These are phyloP conservation scores for Colletotrichum gigasporum DNA, from an alignment of 2,329 filamentous ascomycete genomes.

Conservation along the genomic window DNA sequence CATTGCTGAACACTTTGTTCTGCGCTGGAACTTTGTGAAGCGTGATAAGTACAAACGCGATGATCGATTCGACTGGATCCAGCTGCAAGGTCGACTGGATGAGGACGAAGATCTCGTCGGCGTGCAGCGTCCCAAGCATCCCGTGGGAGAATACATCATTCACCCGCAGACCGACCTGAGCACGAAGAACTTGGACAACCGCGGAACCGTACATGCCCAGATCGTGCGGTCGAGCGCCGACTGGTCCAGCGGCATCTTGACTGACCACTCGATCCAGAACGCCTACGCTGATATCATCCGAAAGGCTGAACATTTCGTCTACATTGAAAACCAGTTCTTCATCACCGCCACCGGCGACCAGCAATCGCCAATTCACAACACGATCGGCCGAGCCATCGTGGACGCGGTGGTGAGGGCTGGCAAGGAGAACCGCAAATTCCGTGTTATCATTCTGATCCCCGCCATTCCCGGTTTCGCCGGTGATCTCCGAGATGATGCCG, in stretches of 20 bases:
- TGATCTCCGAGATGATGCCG: slow-evolving; percentile 84
- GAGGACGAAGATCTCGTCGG: slow-evolving; percentile 86
- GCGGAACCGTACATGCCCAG: slow-evolving; percentile 83
- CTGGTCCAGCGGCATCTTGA: slow-evolving; percentile 92
- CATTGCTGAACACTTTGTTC: slow-evolving; percentile 93
- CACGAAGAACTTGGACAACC: slow-evolving; percentile 69
- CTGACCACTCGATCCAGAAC: slow-evolving; percentile 86
- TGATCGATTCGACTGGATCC: slow-evolving; percentile 83
- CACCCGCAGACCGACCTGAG: slow-evolving; percentile 79
- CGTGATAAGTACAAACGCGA: slow-evolving; percentile 98
- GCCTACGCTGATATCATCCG: slow-evolving; percentile 87
- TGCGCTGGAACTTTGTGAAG: slow-evolving; percentile 97
- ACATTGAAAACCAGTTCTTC: slow-evolving; percentile 99
- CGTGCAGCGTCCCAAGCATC: slow-evolving; percentile 88
- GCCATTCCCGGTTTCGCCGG: slow-evolving; percentile 94
- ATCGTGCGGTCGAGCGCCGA: slow-evolving; percentile 90
- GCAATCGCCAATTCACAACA: slow-evolving; percentile 86
- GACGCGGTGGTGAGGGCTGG: slow-evolving; percentile 85
- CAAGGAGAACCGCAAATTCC: slow-evolving; percentile 87
- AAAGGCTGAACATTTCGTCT: slow-evolving; percentile 90
- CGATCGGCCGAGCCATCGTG: slow-evolving; percentile 87
- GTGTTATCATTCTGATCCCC: slow-evolving; percentile 89
- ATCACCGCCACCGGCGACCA: slow-evolving; percentile 93
- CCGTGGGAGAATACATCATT: slow-evolving; percentile 85
- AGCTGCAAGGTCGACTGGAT: slow-evolving; percentile 78